Conservation (phyloP, 352 stramenopile species). For the Globisporangium cystogenes region DNA sequence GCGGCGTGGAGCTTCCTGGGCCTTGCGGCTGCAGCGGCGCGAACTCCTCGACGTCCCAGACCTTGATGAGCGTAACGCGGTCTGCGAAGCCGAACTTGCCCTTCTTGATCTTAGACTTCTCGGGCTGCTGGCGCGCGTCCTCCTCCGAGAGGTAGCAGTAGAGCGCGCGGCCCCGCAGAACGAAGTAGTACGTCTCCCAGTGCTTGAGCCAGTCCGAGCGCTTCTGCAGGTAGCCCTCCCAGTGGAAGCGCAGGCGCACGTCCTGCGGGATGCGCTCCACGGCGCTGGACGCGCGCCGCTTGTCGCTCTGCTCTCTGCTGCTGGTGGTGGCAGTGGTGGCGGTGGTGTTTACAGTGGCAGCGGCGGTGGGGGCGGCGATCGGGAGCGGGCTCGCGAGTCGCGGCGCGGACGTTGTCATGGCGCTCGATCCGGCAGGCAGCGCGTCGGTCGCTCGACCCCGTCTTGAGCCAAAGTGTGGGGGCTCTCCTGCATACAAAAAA, state of each 20-base stretch:
- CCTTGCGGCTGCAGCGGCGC: not conserved
- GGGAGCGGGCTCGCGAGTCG: conserved; percentile 13
- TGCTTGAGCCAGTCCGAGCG: conserved; percentile 88
- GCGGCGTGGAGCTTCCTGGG: not conserved
- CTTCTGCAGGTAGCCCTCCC: conserved; percentile 86
- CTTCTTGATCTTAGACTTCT: conserved; percentile 89
- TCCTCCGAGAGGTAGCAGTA: conserved; percentile 86
- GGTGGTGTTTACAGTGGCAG: no score
- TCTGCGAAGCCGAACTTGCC: conserved; percentile 83
- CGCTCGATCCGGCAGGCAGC: no score
- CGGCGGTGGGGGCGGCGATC: not conserved
- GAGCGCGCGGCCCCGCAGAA: conserved; percentile 55
- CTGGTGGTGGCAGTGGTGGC: not conserved
- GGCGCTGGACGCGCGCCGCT: conserved; percentile 3
- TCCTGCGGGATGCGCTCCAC: conserved; percentile 18
- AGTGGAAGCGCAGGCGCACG: conserved; percentile 61
- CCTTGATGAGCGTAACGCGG: conserved; percentile 65
- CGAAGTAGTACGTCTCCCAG: conserved; percentile 88
- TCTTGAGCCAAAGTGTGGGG: no score
- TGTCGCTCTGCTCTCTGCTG: conserved; percentile 2
- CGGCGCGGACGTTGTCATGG: conserved; percentile 6
- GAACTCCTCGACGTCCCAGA: conserved; percentile 67
- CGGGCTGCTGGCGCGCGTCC: conserved; percentile 62
- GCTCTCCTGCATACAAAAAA: no score
- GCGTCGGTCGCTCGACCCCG: no score